Evolutionary conservation across 2,329 filamentous ascomycete genomes (phyloP).

Genomic region (Colletotrichum gloeosporioides): DNA sequence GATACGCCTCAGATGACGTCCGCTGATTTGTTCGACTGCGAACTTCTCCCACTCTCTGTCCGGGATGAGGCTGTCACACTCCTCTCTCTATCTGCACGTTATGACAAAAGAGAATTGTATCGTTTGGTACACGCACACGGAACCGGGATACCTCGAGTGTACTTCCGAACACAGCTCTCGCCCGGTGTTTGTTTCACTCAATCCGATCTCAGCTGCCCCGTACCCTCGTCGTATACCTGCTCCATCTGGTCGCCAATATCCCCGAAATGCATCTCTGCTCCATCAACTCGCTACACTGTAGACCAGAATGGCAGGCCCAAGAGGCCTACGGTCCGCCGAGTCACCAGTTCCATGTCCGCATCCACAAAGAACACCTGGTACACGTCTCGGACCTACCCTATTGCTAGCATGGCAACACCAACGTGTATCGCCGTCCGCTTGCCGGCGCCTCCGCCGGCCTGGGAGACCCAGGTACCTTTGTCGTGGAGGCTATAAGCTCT

Average conservation of each 20-base stretch:
- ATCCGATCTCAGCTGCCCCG: neutral
- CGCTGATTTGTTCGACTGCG: constrained; percentile 20
- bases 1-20: constrained; percentile 16
- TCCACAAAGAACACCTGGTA: constrained; percentile 6
- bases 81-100: constrained; percentile 21
- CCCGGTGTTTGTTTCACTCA: neutral
- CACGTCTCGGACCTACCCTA: neutral
- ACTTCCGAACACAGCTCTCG: neutral
- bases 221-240: constrained; percentile 4
- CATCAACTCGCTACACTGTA: constrained; percentile 10
- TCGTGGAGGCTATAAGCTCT: constrained; percentile 10
- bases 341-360: constrained; percentile 9
- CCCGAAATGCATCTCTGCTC: constrained; percentile 2
- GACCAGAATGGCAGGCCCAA: neutral
- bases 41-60: constrained; percentile 21
- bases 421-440: constrained; percentile 15
- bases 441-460: constrained; percentile 15
- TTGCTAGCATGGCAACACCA: constrained; percentile 5
- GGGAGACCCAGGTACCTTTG: constrained; percentile 17
- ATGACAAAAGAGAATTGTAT: constrained; percentile 22
- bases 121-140: constrained; percentile 2
- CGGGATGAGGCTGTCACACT: constrained; percentile 23
- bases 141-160: neutral
- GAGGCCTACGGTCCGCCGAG: constrained; percentile 1
- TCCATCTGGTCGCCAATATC: neutral